Evolutionary conservation across 192 early-diverging fungal genomes (phyloP).

Genomic region (Coemansia sp.): DNA sequence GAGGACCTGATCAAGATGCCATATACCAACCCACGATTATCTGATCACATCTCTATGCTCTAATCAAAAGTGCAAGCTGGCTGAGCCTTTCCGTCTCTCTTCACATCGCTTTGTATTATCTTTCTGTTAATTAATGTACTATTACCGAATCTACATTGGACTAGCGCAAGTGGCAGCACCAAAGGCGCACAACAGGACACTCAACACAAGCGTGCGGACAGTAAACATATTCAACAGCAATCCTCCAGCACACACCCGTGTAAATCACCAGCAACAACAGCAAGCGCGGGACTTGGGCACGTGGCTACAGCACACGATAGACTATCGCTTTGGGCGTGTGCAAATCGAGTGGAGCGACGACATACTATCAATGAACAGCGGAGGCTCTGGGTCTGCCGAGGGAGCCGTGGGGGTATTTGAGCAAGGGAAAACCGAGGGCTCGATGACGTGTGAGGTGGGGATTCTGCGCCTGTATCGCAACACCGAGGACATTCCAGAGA

Average conservation of each 20-base stretch:
- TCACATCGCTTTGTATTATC: not conserved
- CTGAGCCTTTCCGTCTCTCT: not conserved
- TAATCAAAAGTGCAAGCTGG: not conserved
- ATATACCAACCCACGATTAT: not conserved
- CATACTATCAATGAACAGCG: not conserved
- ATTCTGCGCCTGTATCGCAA: constrained; percentile 36
- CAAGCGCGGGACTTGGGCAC: constrained; percentile 8
- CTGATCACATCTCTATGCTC: not conserved
- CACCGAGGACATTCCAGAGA: constrained; percentile 3
- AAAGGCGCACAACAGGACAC: not conserved
- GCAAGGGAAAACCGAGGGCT: not conserved
- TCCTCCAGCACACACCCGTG: not conserved
- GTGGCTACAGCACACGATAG: constrained; percentile 9
- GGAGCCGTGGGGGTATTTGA: constrained; percentile 26
- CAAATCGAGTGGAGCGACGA: constrained; percentile 43
- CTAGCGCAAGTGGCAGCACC: not conserved
- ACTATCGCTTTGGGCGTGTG: constrained; percentile 37
- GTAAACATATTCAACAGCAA: constrained; percentile 1
- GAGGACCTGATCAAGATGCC: not conserved
- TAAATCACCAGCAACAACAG: constrained; percentile 1
- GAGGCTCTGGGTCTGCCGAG: not conserved
- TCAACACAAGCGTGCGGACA: not conserved
- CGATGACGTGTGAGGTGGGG: constrained; percentile 21
- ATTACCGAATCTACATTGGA: constrained; percentile 13
- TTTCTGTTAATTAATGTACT: constrained; percentile 4